A percentile compares a stretch with the other conserved stretches of the same genome.
phyloP scores from a whole-genome alignment of 2,329 filamentous ascomycete species.

The Malbranchea cinnamomea region DNA sequence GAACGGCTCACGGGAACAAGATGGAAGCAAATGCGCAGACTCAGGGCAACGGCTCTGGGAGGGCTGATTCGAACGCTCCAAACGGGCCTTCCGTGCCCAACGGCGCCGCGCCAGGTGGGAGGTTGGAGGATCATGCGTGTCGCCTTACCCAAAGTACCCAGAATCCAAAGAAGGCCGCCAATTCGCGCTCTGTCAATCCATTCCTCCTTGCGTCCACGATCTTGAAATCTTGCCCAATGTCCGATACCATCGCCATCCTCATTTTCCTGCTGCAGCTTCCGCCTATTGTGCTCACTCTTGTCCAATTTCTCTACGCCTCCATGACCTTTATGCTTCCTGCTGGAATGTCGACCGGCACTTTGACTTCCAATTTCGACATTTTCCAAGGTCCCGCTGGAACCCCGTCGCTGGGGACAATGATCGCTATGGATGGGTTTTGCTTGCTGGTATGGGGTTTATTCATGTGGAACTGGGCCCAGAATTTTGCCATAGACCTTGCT shows the following conservation, averaged over 20 bases:
- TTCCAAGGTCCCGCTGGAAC: slow-evolving; percentile 78
- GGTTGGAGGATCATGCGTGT: slow-evolving; percentile 12
- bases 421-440: slow-evolving; percentile 71
- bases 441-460: slow-evolving; percentile 69
- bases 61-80: slow-evolving; percentile 20
- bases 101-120: slow-evolving; percentile 14
- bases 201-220: slow-evolving; percentile 72
- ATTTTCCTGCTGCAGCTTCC: slow-evolving; percentile 90
- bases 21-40: slow-evolving; percentile 21
- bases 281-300: slow-evolving; percentile 70
- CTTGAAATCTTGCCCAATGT: slow-evolving; percentile 73
- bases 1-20: slow-evolving; percentile 17
- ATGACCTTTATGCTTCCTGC: slow-evolving; percentile 82
- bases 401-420: slow-evolving; percentile 69
- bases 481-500: slow-evolving; percentile 74
- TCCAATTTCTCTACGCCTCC: slow-evolving; percentile 84
- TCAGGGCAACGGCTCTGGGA: slow-evolving; percentile 22
- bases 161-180: slow-evolving; percentile 15
- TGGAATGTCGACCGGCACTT: slow-evolving; percentile 57
- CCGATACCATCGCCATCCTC: slow-evolving; percentile 90
- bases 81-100: slow-evolving; percentile 22
- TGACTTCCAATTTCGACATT: slow-evolving; percentile 75
- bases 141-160: slow-evolving; percentile 17
- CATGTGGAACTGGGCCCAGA: slow-evolving; percentile 74
- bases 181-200: slow-evolving; percentile 45